phyloP scores from a whole-genome alignment of 345 rosid species.

The Eucalyptus cloeziana region DNA sequence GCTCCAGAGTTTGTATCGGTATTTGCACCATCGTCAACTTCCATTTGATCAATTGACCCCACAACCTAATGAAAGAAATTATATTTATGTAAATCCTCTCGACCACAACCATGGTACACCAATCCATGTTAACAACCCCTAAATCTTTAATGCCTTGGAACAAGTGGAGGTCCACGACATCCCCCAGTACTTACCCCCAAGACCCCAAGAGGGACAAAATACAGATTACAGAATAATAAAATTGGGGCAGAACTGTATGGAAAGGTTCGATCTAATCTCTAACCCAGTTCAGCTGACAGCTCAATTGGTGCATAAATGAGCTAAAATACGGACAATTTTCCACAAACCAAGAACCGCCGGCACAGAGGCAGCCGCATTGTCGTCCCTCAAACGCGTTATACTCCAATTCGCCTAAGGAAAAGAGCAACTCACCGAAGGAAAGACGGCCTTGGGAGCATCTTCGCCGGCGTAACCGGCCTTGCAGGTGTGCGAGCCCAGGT shows the following conservation, averaged over 20 bases:
- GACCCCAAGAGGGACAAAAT: neutral
- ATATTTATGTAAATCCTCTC: neutral
- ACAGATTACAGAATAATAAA: neutral
- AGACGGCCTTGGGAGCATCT: constrained; percentile 99
- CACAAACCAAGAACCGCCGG: neutral
- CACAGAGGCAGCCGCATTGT: neutral
- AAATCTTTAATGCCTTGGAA: neutral
- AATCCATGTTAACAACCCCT: neutral
- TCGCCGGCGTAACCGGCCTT: constrained; percentile 99
- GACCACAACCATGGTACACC: neutral
- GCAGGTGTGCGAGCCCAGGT: constrained; percentile 97
- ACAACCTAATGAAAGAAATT: constrained; percentile 39
- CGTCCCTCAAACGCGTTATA: neutral
- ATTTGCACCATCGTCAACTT: constrained; percentile 45
- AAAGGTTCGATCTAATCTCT: neutral
- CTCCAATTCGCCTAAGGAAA: neutral
- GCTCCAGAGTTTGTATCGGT: constrained; percentile 25
- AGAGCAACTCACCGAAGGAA: constrained; percentile 66
- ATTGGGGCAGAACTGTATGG: neutral
- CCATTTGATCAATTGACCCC: constrained; percentile 92
- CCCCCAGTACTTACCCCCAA: neutral
- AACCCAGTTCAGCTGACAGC: neutral
- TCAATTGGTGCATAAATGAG: neutral
- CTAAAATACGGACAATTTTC: neutral
- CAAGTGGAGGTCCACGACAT: neutral